These are phyloP conservation scores for Tritrichomonas foetus DNA, from an alignment of 208 protist genomes.

Conservation along the genomic window DNA sequence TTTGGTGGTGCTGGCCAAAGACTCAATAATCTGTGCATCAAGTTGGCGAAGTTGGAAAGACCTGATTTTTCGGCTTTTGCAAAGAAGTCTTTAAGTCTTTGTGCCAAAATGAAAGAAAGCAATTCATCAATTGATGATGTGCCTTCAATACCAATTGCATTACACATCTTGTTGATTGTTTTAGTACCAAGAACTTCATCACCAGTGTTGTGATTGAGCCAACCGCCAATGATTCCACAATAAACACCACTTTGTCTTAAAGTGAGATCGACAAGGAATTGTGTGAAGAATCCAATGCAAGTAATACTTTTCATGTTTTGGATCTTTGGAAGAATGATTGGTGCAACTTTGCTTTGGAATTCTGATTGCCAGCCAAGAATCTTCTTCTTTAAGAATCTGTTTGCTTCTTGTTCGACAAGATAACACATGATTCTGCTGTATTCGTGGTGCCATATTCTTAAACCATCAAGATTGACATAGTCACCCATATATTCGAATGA, in stretches of 20 bases:
- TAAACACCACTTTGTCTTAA: neutral
- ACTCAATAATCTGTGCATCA: neutral
- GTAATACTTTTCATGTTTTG: neutral
- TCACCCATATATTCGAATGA: slow-evolving; percentile 38
- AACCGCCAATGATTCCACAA: neutral
- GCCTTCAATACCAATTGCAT: neutral
- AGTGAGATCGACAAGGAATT: neutral
- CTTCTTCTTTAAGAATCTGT: neutral
- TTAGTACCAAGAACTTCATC: slow-evolving; percentile 26
- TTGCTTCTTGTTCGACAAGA: slow-evolving; percentile 27
- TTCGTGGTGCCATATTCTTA: slow-evolving; percentile 36
- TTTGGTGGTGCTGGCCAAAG: neutral
- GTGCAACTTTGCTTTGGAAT: neutral
- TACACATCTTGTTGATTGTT: neutral
- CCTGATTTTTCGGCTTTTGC: neutral
- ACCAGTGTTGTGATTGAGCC: neutral
- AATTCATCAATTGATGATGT: slow-evolving; percentile 8
- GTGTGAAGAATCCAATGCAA: neutral
- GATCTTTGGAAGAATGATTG: neutral
- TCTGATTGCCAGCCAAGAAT: neutral
- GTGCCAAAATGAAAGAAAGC: neutral
- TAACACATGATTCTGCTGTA: slow-evolving; percentile 20
- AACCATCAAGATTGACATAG: slow-evolving; percentile 36
- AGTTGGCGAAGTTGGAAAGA: neutral
- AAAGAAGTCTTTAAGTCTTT: neutral